phyloP scores from a whole-genome alignment of 805 yeast species.

The Ogataea dorogensis region DNA sequence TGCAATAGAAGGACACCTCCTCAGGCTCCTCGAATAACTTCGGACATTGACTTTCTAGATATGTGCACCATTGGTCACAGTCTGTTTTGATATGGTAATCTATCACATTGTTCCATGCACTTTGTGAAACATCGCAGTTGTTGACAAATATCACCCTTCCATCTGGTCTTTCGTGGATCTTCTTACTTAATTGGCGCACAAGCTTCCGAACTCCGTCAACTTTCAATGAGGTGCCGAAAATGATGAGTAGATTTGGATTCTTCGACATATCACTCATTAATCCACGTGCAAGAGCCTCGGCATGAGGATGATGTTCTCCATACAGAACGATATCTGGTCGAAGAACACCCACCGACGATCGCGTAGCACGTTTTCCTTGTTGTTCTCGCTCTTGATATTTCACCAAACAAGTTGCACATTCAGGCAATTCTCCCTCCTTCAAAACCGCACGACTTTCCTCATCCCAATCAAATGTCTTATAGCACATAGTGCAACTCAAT shows the following conservation, averaged over 20 bases:
- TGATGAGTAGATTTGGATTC: slow-evolving; percentile 75
- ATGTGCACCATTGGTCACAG: slow-evolving; percentile 77
- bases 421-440: slow-evolving; percentile 67
- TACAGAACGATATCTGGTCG: slow-evolving; percentile 90
- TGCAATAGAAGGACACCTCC: slow-evolving; percentile 21
- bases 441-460: slow-evolving; percentile 45
- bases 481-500: slow-evolving; percentile 75
- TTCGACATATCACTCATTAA: slow-evolving; percentile 61
- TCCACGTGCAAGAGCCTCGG: slow-evolving; percentile 74
- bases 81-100: slow-evolving; percentile 80
- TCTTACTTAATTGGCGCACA: slow-evolving; percentile 65
- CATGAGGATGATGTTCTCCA: slow-evolving; percentile 90
- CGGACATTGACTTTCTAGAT: slow-evolving; percentile 54
- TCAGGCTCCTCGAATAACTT: slow-evolving; percentile 49
- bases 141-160: slow-evolving; percentile 81
- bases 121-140: slow-evolving; percentile 57
- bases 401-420: slow-evolving; percentile 67
- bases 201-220: slow-evolving; percentile 86
- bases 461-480: slow-evolving; percentile 59
- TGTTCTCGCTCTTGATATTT: slow-evolving; percentile 53
- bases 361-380: slow-evolving; percentile 72
- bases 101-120: slow-evolving; percentile 66
- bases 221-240: slow-evolving; percentile 89
- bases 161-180: slow-evolving; percentile 67
- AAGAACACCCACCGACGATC: slow-evolving; percentile 69